phyloP scores from a whole-genome alignment of 129 eudicot species.

The Silybum marianum region DNA sequence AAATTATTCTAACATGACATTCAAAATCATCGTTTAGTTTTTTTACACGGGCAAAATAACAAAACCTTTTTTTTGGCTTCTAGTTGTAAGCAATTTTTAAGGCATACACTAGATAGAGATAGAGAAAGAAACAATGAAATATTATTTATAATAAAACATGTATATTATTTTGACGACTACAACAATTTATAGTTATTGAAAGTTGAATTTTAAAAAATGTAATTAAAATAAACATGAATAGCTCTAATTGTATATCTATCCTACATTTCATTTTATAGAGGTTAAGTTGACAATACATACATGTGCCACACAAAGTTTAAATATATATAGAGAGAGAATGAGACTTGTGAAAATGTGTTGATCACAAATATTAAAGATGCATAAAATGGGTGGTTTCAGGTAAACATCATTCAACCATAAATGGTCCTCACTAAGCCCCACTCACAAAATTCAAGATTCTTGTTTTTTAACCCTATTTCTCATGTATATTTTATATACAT shows the following conservation, averaged over 20 bases:
- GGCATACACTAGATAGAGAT: not conserved
- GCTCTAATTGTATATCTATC: not conserved
- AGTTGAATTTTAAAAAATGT: not conserved
- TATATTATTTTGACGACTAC: too few species aligned
- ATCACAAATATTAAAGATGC: slow-evolving; percentile 28
- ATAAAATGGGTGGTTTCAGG: slow-evolving; percentile 22
- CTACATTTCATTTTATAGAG: not conserved
- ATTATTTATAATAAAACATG: too few species aligned
- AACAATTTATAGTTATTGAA: not conserved
- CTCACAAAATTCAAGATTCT: not conserved
- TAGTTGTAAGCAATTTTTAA: too few species aligned
- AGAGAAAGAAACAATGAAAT: too few species aligned
- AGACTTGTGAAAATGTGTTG: slow-evolving; percentile 13
- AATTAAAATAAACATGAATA: not conserved
- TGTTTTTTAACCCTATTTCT: not conserved
- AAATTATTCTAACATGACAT: not conserved
- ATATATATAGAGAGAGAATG: slow-evolving; percentile 1
- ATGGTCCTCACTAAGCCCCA: not conserved
- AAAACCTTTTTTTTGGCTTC: too few species aligned
- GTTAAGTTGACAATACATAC: slow-evolving; percentile 1
- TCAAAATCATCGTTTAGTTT: not conserved
- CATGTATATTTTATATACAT: not conserved
- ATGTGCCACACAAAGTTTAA: slow-evolving; percentile 22
- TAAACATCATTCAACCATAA: slow-evolving; percentile 9
- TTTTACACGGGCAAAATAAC: too few species aligned